Base-by-base conservation (phyloP, 2,329 filamentous ascomycete genomes). In the Cladorrhinum sp. region DNA sequence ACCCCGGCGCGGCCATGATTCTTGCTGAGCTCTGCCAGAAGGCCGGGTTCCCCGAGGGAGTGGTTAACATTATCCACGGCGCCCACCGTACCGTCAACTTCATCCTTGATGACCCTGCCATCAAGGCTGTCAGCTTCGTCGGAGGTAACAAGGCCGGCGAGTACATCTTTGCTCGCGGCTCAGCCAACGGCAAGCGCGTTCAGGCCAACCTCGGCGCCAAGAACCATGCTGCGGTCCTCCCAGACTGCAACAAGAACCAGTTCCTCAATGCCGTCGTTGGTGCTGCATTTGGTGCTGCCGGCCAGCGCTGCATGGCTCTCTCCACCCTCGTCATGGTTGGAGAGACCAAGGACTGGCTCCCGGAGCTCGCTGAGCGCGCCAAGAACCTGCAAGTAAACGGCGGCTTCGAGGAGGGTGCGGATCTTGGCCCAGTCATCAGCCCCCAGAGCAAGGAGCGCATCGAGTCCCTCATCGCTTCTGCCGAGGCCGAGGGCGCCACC, bases 191-290 rank as follows among this genome's bases (percentile, higher is more conserved):
- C 71, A 95, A 95, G 83, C 88, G 91, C 70, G 90, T 93, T 30
- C 91, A 95, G 78, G 91, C 91, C 73, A 95, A 95, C 77, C 78
- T 95, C 64, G 91, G 91, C 46, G 91, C 91, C 67, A 95, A 95
- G 84, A 95, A 95, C 81, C 91, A 95, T 74, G 90, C 90, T 26
- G 89, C 89, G 57, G 87, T 95, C 28, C 83, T 94, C 63, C 91
- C 91, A 18, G 91, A 95, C 79, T 90, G 87, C 80, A 93, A 95
- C 81, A 94, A 92, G 84, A 93, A 95, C 80, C 89, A 93, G 70
- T 91, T 92, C 67, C 79, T 95, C 70, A 95, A 94, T 77, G 88
- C 89, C 49, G 90, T 95, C 66, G 85, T 90, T 3, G 91, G 91
- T 66, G 91, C 91, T 33, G 91, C 91, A 21, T 95, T 95, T 68